phyloP scores from a whole-genome alignment of 1,284 basidiomycete species.

The Mycosarcoma maydis region DNA sequence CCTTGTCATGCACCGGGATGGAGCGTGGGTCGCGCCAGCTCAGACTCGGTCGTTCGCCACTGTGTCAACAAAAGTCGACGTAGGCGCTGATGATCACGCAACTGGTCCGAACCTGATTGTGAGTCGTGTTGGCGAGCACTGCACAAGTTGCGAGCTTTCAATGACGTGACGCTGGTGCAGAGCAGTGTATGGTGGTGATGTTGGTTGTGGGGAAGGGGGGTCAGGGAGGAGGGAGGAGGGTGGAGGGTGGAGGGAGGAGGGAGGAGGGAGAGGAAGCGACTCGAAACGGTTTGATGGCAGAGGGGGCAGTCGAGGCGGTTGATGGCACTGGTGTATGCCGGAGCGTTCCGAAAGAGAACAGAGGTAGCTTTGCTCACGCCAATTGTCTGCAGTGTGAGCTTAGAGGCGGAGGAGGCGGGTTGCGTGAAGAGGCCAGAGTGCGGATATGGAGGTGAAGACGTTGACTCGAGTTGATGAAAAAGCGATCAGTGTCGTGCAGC shows the following conservation, averaged over 20 bases:
- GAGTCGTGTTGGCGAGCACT: slow-evolving; percentile 9
- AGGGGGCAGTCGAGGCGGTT: no score
- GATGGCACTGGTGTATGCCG: no score
- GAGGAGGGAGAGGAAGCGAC: background rate
- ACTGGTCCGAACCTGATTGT: background rate
- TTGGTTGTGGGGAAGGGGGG: no score
- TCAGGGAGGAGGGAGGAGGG: background rate
- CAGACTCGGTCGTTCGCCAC: background rate
- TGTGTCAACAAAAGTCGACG: no score
- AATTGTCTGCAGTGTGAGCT: slow-evolving; percentile 20
- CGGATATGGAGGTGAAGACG: background rate
- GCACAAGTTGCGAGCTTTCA: no score
- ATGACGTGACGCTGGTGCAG: no score
- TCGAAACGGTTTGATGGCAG: background rate
- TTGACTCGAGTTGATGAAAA: no score
- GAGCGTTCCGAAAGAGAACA: slow-evolving; percentile 16
- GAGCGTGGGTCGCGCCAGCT: background rate
- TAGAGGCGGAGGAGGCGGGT: slow-evolving; percentile 5
- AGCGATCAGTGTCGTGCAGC: no score
- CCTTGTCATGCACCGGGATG: background rate
- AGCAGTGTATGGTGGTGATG: no score
- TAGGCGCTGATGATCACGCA: no score
- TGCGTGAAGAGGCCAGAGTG: background rate
- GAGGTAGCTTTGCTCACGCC: background rate
- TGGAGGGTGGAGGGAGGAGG: background rate